A percentile compares a stretch with the other conserved stretches of the same genome.
phyloP scores from a whole-genome alignment of 352 stramenopile genomes.

The Phytophthora podocarpi region DNA sequence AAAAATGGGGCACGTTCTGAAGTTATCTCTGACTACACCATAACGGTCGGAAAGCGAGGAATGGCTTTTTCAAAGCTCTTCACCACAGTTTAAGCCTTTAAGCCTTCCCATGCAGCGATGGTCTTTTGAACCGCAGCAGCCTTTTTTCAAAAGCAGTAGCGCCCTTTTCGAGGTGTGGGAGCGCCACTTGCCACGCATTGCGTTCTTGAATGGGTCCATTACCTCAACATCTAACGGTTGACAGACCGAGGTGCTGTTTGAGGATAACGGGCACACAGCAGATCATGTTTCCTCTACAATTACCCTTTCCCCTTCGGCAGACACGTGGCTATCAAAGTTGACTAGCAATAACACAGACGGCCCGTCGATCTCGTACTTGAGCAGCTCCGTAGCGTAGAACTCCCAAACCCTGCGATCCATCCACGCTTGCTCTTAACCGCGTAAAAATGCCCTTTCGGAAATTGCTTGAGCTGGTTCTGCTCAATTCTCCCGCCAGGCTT shows the following conservation, averaged over 20 bases:
- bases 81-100: no score
- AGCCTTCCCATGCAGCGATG: no score
- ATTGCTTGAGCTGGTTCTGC: neutral
- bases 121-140: no score
- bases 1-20: no score
- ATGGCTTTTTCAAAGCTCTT: no score
- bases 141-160: no score
- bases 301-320: neutral
- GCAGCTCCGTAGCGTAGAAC: neutral
- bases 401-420: slow-evolving; percentile 1
- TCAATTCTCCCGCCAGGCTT: neutral
- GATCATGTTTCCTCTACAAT: slow-evolving; percentile 4
- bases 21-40: no score
- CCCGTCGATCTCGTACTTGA: slow-evolving; percentile 6
- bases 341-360: slow-evolving; percentile 8
- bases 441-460: neutral
- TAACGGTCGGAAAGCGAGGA: no score
- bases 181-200: neutral
- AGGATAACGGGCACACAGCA: neutral
- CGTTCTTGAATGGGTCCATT: slow-evolving; percentile 11
- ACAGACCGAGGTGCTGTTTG: slow-evolving; percentile 17
- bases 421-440: slow-evolving; percentile 2
- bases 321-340: slow-evolving; percentile 6
- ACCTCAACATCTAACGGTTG: slow-evolving; percentile 25
- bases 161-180: no score